A percentile compares a stretch with the other conserved stretches of the same genome.
Conservation (phyloP, 1,139 yeast species). For the Yamadazyma friedrichii region DNA sequence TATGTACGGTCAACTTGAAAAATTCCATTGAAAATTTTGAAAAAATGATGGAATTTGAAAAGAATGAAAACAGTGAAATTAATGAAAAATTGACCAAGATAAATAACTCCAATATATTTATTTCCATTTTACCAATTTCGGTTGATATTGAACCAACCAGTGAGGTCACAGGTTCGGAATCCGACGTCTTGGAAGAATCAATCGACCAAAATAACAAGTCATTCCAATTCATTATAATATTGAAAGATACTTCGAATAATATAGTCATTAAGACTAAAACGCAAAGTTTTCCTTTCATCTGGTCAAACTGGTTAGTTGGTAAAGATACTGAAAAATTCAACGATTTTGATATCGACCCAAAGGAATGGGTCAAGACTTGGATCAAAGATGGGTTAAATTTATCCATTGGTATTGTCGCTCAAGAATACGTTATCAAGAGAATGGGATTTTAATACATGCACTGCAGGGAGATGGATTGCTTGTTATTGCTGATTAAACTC, state of each 20-base stretch:
- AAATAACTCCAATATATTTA: constrained; percentile 64
- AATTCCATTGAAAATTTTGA: constrained; percentile 55
- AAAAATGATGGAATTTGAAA: constrained; percentile 25
- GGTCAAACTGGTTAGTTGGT: constrained; percentile 85
- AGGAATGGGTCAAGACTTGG: constrained; percentile 97
- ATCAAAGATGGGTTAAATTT: constrained; percentile 77
- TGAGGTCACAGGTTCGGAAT: constrained; percentile 15
- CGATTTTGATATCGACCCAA: constrained; percentile 62
- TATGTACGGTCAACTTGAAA: constrained; percentile 84
- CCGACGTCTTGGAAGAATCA: constrained; percentile 28
- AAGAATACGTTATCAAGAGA: constrained; percentile 83
- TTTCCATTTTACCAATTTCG: constrained; percentile 69
- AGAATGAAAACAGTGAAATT: constrained; percentile 20
- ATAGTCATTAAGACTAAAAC: constrained; percentile 74
- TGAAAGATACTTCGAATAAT: constrained; percentile 77
- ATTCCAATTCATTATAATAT: constrained; percentile 63
- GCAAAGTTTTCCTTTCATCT: constrained; percentile 84
- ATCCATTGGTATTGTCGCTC: constrained; percentile 84
- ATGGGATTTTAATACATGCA: constrained; percentile 69
- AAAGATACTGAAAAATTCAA: constrained; percentile 31
- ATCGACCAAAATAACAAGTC: constrained; percentile 41
- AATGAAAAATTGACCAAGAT: constrained; percentile 24
- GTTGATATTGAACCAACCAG: constrained; percentile 20
- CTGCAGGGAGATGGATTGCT: too few species aligned
- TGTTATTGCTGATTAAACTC: too few species aligned